Evolutionary conservation across 768 basidiomycete genomes (phyloP).

Genomic region (Strobilomyces confusus): DNA sequence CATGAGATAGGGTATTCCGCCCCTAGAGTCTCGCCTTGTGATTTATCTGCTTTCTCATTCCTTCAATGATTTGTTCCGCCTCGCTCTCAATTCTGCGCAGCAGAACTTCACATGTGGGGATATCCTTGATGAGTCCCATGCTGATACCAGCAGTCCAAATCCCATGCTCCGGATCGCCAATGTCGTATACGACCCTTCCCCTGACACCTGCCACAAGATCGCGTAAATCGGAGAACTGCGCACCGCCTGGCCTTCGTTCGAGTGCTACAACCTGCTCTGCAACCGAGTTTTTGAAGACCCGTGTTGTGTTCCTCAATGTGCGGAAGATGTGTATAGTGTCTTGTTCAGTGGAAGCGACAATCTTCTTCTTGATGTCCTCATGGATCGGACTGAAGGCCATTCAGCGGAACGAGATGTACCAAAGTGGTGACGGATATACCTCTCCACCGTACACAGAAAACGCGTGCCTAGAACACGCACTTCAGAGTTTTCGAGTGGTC

Average conservation of each 20-base stretch:
- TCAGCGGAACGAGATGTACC: not conserved
- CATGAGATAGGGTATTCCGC: conserved; percentile 8
- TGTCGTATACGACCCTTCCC: conserved; percentile 73
- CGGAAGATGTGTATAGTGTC: conserved; percentile 91
- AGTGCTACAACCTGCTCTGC: conserved; percentile 80
- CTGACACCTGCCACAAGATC: conserved; percentile 72
- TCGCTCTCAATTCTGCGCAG: conserved; percentile 68
- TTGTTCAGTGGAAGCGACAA: conserved; percentile 75
- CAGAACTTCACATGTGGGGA: conserved; percentile 76
- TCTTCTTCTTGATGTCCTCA: conserved; percentile 85
- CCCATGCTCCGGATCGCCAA: conserved; percentile 81
- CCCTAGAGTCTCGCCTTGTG: too few species aligned
- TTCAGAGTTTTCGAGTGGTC: not conserved
- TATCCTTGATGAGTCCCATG: conserved; percentile 75
- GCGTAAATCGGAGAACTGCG: conserved; percentile 81
- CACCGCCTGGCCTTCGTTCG: conserved; percentile 77
- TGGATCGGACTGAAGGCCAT: conserved; percentile 68
- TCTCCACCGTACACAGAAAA: conserved; percentile 90
- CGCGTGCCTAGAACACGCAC: conserved; percentile 51
- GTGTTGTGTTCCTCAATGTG: conserved; percentile 75
- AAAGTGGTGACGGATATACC: conserved; percentile 36
- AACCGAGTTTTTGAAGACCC: conserved; percentile 86
- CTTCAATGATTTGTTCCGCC: conserved; percentile 61
- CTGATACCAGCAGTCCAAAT: conserved; percentile 75
- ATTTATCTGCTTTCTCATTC: too few species aligned